Percentiles rank a stretch among this genome's conserved stretches.
Conservation (phyloP, 352 stramenopile genomes). For the Globisporangium acanthophoron region DNA sequence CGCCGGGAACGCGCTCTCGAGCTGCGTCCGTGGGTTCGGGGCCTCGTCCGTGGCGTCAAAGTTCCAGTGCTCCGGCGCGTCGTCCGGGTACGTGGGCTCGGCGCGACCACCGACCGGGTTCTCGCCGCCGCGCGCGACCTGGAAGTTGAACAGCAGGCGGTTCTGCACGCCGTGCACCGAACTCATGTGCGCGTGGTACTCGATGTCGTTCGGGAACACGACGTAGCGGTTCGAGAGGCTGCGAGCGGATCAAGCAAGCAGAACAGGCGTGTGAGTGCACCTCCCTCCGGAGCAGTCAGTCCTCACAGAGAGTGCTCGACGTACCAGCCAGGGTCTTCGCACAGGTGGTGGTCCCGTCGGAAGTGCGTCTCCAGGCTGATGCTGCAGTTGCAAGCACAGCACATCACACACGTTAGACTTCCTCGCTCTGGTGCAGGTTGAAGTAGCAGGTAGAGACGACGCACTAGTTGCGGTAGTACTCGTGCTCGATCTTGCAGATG, state of each 20-base stretch:
- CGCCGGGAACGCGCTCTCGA: constrained; percentile 65
- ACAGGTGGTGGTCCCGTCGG: constrained; percentile 74
- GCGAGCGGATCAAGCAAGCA: not conserved
- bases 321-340: constrained; percentile 78
- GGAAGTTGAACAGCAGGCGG: constrained; percentile 69
- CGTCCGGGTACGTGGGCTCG: constrained; percentile 19
- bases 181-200: constrained; percentile 85
- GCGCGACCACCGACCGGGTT: constrained; percentile 43
- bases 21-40: constrained; percentile 18
- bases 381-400: constrained; percentile 22
- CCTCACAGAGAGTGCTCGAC: constrained; percentile 12
- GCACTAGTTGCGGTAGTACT: constrained; percentile 90
- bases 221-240: constrained; percentile 83
- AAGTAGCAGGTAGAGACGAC: constrained; percentile 17
- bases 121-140: constrained; percentile 48
- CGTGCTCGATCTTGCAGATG: constrained; percentile 82
- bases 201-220: constrained; percentile 83
- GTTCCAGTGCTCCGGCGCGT: constrained; percentile 58
- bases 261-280: not conserved
- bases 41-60: constrained; percentile 29
- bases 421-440: too few relatives aligned
- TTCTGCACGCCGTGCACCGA: constrained; percentile 69
- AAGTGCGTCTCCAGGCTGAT: constrained; percentile 84
- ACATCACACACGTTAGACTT: constrained; percentile 2
- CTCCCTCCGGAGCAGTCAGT: not conserved